Percentiles rank a stretch among this genome's conserved stretches.
Conservation (phyloP, 192 early-diverging fungal species). For the Coemansia sp. region DNA sequence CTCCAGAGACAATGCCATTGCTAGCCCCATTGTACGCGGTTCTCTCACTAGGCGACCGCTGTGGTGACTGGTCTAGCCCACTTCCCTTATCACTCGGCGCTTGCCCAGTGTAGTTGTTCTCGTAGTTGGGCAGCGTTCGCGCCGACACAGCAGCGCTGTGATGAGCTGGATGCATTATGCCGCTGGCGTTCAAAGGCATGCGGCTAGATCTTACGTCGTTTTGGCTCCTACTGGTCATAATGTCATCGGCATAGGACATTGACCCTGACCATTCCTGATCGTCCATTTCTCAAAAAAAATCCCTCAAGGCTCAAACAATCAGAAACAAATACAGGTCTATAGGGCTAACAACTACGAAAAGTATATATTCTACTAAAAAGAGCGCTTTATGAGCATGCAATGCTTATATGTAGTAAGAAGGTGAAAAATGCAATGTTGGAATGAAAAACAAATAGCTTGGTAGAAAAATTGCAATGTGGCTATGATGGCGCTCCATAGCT, state of each 20-base stretch:
- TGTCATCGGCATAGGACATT: slow-evolving; percentile 33
- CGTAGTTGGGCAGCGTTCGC: slow-evolving; percentile 26
- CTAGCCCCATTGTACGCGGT: slow-evolving; percentile 22
- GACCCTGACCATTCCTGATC: slow-evolving; percentile 43
- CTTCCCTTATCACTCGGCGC: slow-evolving; percentile 2
- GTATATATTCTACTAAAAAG: no score
- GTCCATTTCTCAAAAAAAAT: slow-evolving; percentile 15
- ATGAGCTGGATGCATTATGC: slow-evolving; percentile 1
- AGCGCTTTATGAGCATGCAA: neutral
- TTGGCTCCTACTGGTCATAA: slow-evolving; percentile 35
- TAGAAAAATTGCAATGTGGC: neutral
- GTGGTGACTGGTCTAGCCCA: slow-evolving; percentile 8
- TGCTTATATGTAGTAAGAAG: neutral
- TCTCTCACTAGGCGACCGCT: slow-evolving; percentile 27
- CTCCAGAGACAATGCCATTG: slow-evolving; percentile 6
- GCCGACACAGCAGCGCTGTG: slow-evolving; percentile 16
- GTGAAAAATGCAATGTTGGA: slow-evolving; percentile 2
- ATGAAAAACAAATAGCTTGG: neutral
- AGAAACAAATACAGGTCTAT: no score
- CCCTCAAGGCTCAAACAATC: no score
- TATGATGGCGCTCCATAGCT: neutral
- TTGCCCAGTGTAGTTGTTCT: slow-evolving; percentile 1
- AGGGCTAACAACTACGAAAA: no score
- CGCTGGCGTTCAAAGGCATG: neutral
- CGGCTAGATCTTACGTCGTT: slow-evolving; percentile 6